These are phyloP conservation scores for Penicillium sp. DNA, from an alignment of 2,329 filamentous ascomycete genomes.

Conservation along the genomic window DNA sequence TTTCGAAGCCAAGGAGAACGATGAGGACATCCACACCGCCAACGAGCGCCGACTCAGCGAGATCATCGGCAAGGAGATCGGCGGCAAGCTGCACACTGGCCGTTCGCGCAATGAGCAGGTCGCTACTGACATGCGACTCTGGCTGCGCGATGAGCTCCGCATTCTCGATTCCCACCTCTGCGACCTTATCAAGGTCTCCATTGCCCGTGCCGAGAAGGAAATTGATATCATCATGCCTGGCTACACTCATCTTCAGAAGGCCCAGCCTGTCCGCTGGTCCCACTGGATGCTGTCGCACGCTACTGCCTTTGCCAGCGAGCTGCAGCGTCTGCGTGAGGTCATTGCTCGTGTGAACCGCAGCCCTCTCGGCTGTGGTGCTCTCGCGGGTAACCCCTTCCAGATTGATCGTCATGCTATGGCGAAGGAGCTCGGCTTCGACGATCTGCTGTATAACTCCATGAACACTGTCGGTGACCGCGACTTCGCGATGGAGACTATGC, in stretches of 20 bases:
- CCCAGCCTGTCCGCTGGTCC: constrained; percentile 78
- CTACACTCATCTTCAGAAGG: constrained; percentile 85
- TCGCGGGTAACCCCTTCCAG: constrained; percentile 80
- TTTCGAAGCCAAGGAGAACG: constrained; percentile 44
- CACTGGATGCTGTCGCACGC: constrained; percentile 82
- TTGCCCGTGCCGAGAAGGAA: constrained; percentile 71
- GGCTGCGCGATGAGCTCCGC: constrained; percentile 76
- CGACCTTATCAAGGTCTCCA: constrained; percentile 70
- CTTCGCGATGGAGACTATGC: constrained; percentile 80
- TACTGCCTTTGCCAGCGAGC: constrained; percentile 71
- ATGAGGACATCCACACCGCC: constrained; percentile 69
- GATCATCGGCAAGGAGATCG: constrained; percentile 82
- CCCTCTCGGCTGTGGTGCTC: constrained; percentile 74
- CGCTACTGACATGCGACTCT: constrained; percentile 87
- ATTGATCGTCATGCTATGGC: constrained; percentile 81
- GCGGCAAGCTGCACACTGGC: constrained; percentile 86
- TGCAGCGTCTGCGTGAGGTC: constrained; percentile 75
- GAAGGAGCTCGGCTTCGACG: constrained; percentile 78
- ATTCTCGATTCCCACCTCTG: constrained; percentile 71
- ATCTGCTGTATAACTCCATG: constrained; percentile 77
- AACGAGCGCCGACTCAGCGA: constrained; percentile 77
- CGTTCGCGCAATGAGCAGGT: constrained; percentile 90
- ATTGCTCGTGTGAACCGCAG: constrained; percentile 72
- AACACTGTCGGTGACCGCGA: constrained; percentile 76
- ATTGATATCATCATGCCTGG: constrained; percentile 82